Evolutionary conservation across 2,329 filamentous ascomycete species (phyloP).

Genomic region (Penicillium digitatum): DNA sequence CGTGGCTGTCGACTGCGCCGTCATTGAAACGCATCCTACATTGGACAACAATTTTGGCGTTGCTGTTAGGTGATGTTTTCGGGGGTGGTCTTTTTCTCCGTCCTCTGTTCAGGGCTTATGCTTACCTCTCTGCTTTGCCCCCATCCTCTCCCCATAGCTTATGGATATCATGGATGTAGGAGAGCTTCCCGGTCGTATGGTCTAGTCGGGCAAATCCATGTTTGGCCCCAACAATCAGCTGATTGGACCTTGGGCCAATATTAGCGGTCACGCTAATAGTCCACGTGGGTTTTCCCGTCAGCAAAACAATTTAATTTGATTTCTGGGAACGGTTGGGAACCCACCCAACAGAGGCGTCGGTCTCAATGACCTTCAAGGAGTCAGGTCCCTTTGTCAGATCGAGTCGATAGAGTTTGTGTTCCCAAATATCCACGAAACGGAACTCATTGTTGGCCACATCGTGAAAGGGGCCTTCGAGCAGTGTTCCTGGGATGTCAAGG

Average conservation of each 20-base stretch:
- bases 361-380: slow-evolving; percentile 56
- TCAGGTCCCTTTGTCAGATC: slow-evolving; percentile 60
- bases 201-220: slow-evolving; percentile 76
- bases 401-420: slow-evolving; percentile 68
- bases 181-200: slow-evolving; percentile 53
- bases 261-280: slow-evolving; percentile 66
- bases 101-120: slow-evolving; percentile 8
- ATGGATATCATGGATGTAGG: slow-evolving; percentile 55
- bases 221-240: slow-evolving; percentile 76
- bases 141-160: slow-evolving; percentile 48
- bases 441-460: slow-evolving; percentile 39
- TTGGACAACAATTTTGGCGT: not conserved
- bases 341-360: slow-evolving; percentile 54
- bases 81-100: not conserved
- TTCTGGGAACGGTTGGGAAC: slow-evolving; percentile 10
- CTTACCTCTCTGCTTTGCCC: slow-evolving; percentile 47
- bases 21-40: slow-evolving; percentile 67
- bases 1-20: slow-evolving; percentile 72
- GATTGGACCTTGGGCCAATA: slow-evolving; percentile 59
- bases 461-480: slow-evolving; percentile 43
- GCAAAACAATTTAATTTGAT: not conserved
- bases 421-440: slow-evolving; percentile 65
- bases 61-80: not conserved
- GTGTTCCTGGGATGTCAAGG: slow-evolving; percentile 36
- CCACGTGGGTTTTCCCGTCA: slow-evolving; percentile 22